Evolutionary conservation across 257 asterid species (phyloP).

Genomic region (Plantago major): DNA sequence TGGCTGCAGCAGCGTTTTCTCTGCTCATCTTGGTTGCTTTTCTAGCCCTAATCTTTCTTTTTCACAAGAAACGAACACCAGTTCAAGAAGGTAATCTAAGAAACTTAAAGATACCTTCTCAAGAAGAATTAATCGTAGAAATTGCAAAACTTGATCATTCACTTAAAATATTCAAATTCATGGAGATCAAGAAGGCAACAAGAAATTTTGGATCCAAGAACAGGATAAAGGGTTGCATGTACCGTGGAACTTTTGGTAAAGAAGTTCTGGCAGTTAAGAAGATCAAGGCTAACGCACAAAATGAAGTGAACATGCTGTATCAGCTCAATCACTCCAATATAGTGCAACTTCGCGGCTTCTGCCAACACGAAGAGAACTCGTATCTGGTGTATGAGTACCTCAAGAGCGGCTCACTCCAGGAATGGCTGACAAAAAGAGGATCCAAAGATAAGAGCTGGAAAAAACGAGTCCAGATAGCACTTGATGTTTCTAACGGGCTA

Average conservation of each 20-base stretch:
- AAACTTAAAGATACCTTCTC: constrained; percentile 8
- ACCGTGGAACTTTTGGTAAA: constrained; percentile 36
- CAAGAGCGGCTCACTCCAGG: constrained; percentile 49
- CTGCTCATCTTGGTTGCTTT: constrained; percentile 22
- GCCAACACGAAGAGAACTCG: constrained; percentile 31
- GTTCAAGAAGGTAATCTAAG: constrained; percentile 7
- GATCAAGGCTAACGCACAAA: constrained; percentile 19
- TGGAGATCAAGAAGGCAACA: constrained; percentile 41
- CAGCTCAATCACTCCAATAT: constrained; percentile 57
- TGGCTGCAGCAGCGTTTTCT: constrained; percentile 25
- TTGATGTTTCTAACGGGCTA: constrained; percentile 60
- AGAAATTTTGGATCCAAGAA: constrained; percentile 30
- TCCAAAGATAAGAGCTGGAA: constrained; percentile 27
- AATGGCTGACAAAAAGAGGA: constrained; percentile 39
- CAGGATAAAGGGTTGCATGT: constrained; percentile 34
- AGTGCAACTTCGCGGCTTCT: constrained; percentile 47
- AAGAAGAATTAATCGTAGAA: constrained; percentile 36
- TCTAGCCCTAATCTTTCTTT: constrained; percentile 20
- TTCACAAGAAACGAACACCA: constrained; percentile 20
- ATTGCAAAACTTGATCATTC: constrained; percentile 35
- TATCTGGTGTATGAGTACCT: constrained; percentile 58
- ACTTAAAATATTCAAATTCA: constrained; percentile 29
- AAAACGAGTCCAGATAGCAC: constrained; percentile 41
- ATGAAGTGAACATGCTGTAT: constrained; percentile 42
- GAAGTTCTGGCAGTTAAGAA: constrained; percentile 42